phyloP scores from a whole-genome alignment of 805 yeast genomes.

The Scheffersomyces lignosus region DNA sequence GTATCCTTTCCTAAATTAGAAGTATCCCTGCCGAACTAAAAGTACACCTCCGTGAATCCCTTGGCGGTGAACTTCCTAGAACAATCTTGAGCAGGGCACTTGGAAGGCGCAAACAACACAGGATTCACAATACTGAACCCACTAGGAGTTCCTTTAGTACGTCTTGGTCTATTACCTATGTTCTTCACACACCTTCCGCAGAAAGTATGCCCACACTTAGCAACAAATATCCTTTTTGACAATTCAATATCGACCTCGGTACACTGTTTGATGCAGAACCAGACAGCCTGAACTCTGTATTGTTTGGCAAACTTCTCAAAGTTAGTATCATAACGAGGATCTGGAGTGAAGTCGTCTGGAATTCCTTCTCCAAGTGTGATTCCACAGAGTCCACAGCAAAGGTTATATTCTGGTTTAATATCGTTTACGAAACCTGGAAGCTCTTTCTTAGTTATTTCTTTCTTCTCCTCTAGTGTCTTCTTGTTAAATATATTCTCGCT shows the following conservation, averaged over 20 bases:
- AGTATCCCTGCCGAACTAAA: too few species aligned
- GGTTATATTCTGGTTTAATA: constrained; percentile 17
- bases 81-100: constrained; percentile 59
- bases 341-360: constrained; percentile 49
- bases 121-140: constrained; percentile 33
- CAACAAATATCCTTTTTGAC: constrained; percentile 63
- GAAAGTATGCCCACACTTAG: constrained; percentile 79
- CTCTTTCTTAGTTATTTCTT: constrained; percentile 22
- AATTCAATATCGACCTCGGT: constrained; percentile 57
- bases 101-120: constrained; percentile 50
- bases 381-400: constrained; percentile 66
- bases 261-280: constrained; percentile 53
- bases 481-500: constrained; percentile 32
- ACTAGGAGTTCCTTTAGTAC: constrained; percentile 16
- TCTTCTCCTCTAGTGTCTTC: constrained; percentile 28
- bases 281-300: constrained; percentile 57
- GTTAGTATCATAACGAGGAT: constrained; percentile 27
- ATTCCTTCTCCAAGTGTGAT: constrained; percentile 72
- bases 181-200: constrained; percentile 83
- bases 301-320: constrained; percentile 23
- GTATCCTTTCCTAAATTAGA: too few species aligned
- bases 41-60: constrained; percentile 54
- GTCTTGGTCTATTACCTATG: constrained; percentile 47
- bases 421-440: constrained; percentile 30
- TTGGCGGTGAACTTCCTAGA: constrained; percentile 40